Conservation (phyloP, 1,284 basidiomycete species). For the Marasmius fiardii region DNA sequence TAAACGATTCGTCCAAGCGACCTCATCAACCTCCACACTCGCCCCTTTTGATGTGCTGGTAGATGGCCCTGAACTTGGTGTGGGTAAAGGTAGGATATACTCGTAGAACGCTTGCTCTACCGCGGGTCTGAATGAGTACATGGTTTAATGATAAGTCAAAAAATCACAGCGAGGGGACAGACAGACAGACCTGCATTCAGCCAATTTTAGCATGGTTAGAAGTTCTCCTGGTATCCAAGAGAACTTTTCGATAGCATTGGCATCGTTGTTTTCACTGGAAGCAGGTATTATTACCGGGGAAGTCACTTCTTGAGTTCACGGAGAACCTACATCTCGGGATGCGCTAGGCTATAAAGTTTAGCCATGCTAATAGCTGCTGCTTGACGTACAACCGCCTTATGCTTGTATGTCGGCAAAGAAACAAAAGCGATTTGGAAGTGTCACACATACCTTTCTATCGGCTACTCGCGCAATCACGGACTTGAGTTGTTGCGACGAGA, state of each 20-base stretch:
- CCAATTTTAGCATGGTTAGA: conserved; percentile 47
- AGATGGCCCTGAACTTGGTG: conserved; percentile 25
- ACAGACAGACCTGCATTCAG: conserved; percentile 57
- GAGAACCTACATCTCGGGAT: conserved; percentile 80
- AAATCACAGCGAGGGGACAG: neutral
- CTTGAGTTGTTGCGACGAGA: conserved; percentile 63
- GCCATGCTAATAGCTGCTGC: conserved; percentile 82
- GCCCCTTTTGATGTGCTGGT: conserved; percentile 44
- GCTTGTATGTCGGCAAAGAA: neutral
- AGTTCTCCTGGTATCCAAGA: conserved; percentile 91
- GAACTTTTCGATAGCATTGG: conserved; percentile 76
- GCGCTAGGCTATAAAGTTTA: conserved; percentile 80
- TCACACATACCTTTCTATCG: conserved; percentile 77
- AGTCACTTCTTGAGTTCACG: neutral
- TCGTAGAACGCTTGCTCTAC: conserved; percentile 69
- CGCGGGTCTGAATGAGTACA: conserved; percentile 37
- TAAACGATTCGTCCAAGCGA: conserved; percentile 83
- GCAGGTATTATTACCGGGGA: neutral
- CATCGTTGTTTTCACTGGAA: conserved; percentile 76
- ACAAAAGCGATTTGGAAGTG: neutral
- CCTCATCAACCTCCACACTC: conserved; percentile 61
- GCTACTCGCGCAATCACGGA: conserved; percentile 70
- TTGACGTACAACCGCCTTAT: conserved; percentile 72
- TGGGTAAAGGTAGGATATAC: conserved; percentile 80
- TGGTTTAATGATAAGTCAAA: neutral